These are phyloP conservation scores for Ophiosphaerella korrae DNA, from an alignment of 2,329 filamentous ascomycete genomes.

Conservation along the genomic window DNA sequence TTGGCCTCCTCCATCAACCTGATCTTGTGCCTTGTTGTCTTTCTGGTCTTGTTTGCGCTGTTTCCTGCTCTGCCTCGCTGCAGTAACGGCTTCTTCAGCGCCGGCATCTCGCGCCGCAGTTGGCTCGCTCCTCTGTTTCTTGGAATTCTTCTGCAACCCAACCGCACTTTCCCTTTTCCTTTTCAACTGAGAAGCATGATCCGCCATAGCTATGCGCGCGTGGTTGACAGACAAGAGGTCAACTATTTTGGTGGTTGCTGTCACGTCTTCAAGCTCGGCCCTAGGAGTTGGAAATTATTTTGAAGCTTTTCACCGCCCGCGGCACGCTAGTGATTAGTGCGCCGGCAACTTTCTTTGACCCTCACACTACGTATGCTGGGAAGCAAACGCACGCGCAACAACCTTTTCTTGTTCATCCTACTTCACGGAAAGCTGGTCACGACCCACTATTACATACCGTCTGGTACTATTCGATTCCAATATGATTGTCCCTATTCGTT, in stretches of 20 bases:
- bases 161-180: conserved; percentile 35
- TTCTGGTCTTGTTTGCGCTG: conserved; percentile 9
- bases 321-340: conserved; percentile 19
- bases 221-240: not conserved
- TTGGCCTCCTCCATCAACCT: not conserved
- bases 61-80: conserved; percentile 9
- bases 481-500: conserved; percentile 99
- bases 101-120: conserved; percentile 19
- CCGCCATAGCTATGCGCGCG: conserved; percentile 25
- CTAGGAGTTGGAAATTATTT: conserved; percentile 29
- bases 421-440: conserved; percentile 13
- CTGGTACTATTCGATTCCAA: conserved; percentile 45
- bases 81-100: conserved; percentile 4
- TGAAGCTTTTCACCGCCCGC: conserved; percentile 41
- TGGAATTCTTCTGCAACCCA: conserved; percentile 35
- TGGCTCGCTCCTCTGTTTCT: conserved; percentile 31
- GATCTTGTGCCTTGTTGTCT: not conserved
- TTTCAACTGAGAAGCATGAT: conserved; percentile 35
- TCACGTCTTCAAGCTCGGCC: conserved; percentile 2
- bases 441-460: not conserved
- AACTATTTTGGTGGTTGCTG: not conserved
- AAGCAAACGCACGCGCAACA: conserved; percentile 12
- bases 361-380: conserved; percentile 1
- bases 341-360: conserved; percentile 42
- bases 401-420: conserved; percentile 1